Percentiles rank a stretch among this genome's conserved stretches.
These are phyloP conservation scores for Hypomyces perniciosus DNA, from an alignment of 2,329 filamentous ascomycete species.

Conservation along the genomic window DNA sequence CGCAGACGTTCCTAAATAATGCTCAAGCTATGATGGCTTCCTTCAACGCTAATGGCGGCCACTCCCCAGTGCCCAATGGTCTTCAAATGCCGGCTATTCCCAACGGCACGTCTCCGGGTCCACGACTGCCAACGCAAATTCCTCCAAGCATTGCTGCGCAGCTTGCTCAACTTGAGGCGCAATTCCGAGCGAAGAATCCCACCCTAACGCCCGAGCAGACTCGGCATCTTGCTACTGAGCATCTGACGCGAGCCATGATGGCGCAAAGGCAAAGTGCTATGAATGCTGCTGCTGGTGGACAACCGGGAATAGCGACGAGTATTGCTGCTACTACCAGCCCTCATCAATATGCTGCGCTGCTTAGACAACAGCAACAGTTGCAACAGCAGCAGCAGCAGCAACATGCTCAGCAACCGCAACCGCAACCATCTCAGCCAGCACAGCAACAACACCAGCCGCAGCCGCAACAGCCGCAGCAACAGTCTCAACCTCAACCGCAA, in stretches of 20 bases:
- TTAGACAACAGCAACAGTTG: slow-evolving; percentile 51
- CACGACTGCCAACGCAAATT: slow-evolving; percentile 36
- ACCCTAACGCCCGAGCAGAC: slow-evolving; percentile 44
- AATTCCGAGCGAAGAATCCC: slow-evolving; percentile 47
- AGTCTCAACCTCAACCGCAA: slow-evolving; percentile 3
- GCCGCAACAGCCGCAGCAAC: slow-evolving; percentile 12
- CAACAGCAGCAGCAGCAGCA: slow-evolving; percentile 26
- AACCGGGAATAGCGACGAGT: slow-evolving; percentile 43
- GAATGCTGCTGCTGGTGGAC: slow-evolving; percentile 48
- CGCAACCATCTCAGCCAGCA: slow-evolving; percentile 12
- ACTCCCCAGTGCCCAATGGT: slow-evolving; percentile 40
- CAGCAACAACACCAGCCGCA: slow-evolving; percentile 15
- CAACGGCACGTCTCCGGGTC: slow-evolving; percentile 37
- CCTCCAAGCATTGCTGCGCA: slow-evolving; percentile 43
- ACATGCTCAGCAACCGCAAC: slow-evolving; percentile 12
- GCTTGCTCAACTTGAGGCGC: slow-evolving; percentile 46
- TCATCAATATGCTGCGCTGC: slow-evolving; percentile 54
- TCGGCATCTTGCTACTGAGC: slow-evolving; percentile 46
- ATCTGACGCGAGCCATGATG: slow-evolving; percentile 42
- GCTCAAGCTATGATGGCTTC: slow-evolving; percentile 48
- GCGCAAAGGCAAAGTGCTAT: slow-evolving; percentile 47
- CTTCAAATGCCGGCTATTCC: slow-evolving; percentile 42
- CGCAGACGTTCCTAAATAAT: slow-evolving; percentile 48
- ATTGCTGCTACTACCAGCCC: slow-evolving; percentile 45
- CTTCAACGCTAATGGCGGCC: slow-evolving; percentile 37